Percentiles rank a stretch among this genome's conserved stretches.
These are phyloP conservation scores for Magnolia kwangsiensis DNA, from an alignment of 164 flowering plant genomes.

Conservation along the genomic window DNA sequence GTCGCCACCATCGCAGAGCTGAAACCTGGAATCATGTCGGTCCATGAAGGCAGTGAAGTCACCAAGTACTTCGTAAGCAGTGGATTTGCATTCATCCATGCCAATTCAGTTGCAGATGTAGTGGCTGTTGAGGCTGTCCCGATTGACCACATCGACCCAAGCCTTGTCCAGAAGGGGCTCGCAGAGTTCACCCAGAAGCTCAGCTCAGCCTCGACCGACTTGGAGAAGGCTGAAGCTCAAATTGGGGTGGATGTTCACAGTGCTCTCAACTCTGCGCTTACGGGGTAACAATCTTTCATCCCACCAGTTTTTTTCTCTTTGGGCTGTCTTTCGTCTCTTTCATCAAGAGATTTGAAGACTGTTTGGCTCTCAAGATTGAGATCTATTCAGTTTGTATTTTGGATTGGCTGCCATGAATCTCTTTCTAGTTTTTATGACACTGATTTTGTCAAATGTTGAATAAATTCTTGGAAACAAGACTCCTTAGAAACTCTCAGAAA, in stretches of 20 bases:
- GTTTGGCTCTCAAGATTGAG: background rate
- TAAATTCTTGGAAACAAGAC: conserved; percentile 7
- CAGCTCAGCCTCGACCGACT: conserved; percentile 68
- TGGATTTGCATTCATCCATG: conserved; percentile 86
- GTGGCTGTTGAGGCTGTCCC: conserved; percentile 84
- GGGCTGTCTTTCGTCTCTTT: background rate
- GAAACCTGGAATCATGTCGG: conserved; percentile 75
- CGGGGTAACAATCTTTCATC: conserved; percentile 39
- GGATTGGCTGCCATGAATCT: background rate
- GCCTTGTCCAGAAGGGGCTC: conserved; percentile 73
- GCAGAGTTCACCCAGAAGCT: conserved; percentile 83
- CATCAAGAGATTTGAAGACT: background rate
- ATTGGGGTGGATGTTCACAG: conserved; percentile 83
- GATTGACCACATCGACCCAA: conserved; percentile 61
- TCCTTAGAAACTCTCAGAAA: too few species aligned
- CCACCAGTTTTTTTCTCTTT: background rate
- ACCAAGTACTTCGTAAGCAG: conserved; percentile 82
- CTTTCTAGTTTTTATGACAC: conserved; percentile 3
- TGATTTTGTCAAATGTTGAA: conserved; percentile 9
- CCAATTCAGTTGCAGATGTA: conserved; percentile 75
- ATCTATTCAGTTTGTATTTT: background rate
- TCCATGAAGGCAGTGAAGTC: conserved; percentile 70
- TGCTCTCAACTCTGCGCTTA: conserved; percentile 69
- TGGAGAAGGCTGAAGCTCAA: conserved; percentile 94
- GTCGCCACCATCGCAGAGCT: conserved; percentile 86